These are phyloP conservation scores for Wickerhamomyces strasburgensis DNA, from an alignment of 805 yeast species.

Conservation along the genomic window DNA sequence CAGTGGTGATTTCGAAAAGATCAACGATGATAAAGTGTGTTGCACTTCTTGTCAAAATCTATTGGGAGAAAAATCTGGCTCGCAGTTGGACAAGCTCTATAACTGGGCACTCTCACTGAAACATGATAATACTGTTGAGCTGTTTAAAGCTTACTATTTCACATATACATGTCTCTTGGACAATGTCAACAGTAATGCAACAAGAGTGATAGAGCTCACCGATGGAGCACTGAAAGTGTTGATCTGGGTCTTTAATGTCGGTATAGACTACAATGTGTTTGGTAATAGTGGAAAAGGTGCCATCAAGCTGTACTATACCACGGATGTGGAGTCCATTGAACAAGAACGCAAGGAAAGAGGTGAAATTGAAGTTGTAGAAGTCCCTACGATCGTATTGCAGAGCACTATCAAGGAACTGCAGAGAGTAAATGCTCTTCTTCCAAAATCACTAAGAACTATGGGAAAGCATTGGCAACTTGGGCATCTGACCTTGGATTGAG, in stretches of 20 bases:
- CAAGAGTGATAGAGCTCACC: constrained; percentile 30
- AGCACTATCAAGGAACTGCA: constrained; percentile 28
- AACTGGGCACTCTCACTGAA: constrained; percentile 52
- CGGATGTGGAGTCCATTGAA: constrained; percentile 25
- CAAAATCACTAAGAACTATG: constrained; percentile 22
- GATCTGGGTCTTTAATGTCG: constrained; percentile 50
- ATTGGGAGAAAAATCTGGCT: constrained; percentile 35
- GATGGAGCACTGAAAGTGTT: constrained; percentile 19
- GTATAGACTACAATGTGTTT: constrained; percentile 25
- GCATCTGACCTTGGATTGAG: not conserved
- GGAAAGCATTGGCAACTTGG: constrained; percentile 21
- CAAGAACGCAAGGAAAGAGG: constrained; percentile 28
- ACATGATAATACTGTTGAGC: constrained; percentile 21
- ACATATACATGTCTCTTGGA: constrained; percentile 37
- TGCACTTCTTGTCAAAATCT: constrained; percentile 35
- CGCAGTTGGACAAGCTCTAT: constrained; percentile 34
- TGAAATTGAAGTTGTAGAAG: constrained; percentile 35
- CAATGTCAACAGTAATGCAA: constrained; percentile 37
- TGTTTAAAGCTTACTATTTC: constrained; percentile 32
- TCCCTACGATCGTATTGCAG: constrained; percentile 29
- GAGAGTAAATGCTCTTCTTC: constrained; percentile 30
- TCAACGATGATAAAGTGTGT: constrained; percentile 10
- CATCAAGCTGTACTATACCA: constrained; percentile 42
- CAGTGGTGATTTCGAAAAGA: constrained; percentile 4
- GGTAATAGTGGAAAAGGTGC: constrained; percentile 22